Conservation (phyloP, 176 grass and related monocot species). For the Themeda triandra region DNA sequence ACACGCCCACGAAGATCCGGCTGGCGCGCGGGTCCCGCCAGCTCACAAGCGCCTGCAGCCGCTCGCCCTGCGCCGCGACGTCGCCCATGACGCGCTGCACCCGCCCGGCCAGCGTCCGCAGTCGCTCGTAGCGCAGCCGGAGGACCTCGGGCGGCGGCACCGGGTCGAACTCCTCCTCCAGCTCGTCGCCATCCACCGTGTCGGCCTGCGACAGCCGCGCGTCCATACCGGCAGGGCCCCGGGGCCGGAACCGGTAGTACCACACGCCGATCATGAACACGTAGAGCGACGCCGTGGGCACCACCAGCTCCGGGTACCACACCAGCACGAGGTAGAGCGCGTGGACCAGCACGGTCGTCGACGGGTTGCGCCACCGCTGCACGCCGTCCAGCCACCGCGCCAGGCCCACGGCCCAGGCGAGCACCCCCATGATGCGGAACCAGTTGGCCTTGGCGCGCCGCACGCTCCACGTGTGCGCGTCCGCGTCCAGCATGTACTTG, state of each 20-base stretch:
- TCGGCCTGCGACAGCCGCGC: conserved; percentile 90
- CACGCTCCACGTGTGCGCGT: conserved; percentile 88
- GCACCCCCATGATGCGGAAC: conserved; percentile 96
- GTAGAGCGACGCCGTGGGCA: conserved; percentile 87
- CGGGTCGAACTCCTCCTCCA: conserved; percentile 94
- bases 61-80: conserved; percentile 89
- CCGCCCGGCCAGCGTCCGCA: conserved; percentile 66
- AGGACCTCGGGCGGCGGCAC: conserved; percentile 59
- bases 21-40: conserved; percentile 96
- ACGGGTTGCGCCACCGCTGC: conserved; percentile 64
- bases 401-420: conserved; percentile 88
- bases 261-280: conserved; percentile 85
- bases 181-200: conserved; percentile 81
- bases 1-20: conserved; percentile 85
- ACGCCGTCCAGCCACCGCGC: conserved; percentile 86
- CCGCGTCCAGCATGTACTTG: conserved; percentile 76
- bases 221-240: conserved; percentile 76
- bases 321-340: conserved; percentile 88
- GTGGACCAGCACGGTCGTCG: conserved; percentile 83
- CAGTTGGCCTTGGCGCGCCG: conserved; percentile 94
- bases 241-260: conserved; percentile 91
- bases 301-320: conserved; percentile 95
- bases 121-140: conserved; percentile 61
- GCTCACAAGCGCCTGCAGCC: conserved; percentile 94
- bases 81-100: conserved; percentile 96